Conservation (phyloP, 176 grass and related monocot genomes). For the Oryza glumipatula region DNA sequence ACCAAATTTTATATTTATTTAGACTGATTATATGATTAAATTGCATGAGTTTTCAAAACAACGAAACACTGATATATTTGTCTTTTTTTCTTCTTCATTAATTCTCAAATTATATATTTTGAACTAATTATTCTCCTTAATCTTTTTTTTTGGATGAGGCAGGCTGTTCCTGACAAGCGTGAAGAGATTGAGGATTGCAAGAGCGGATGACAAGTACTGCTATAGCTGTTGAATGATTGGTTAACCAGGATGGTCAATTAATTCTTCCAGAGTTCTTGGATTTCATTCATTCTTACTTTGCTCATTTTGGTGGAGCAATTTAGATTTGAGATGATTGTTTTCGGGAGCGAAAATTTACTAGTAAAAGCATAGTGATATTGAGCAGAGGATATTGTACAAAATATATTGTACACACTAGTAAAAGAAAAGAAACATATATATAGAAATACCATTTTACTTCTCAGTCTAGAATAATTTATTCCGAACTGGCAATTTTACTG, state of each 20-base stretch:
- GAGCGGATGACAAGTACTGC: constrained; percentile 43
- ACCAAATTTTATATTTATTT: too few relatives aligned
- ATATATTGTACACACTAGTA: background rate
- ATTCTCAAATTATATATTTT: background rate
- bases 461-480: too few relatives aligned
- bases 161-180: constrained; percentile 68
- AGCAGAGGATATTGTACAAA: background rate
- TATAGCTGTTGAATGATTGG: background rate
- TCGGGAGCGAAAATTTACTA: background rate
- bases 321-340: background rate
- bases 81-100: background rate
- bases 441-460: background rate
- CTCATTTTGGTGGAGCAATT: background rate
- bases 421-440: background rate
- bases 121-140: background rate
- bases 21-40: too few relatives aligned
- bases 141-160: background rate
- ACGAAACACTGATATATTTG: background rate
- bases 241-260: background rate
- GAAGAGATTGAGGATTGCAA: constrained; percentile 69
- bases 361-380: background rate
- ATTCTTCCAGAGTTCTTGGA: background rate
- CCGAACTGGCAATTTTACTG: too few relatives aligned
- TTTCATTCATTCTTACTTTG: background rate
- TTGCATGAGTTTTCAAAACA: too few relatives aligned